These are phyloP conservation scores for Ananas comosus DNA, from an alignment of 176 grass and related monocot genomes.

Conservation along the genomic window DNA sequence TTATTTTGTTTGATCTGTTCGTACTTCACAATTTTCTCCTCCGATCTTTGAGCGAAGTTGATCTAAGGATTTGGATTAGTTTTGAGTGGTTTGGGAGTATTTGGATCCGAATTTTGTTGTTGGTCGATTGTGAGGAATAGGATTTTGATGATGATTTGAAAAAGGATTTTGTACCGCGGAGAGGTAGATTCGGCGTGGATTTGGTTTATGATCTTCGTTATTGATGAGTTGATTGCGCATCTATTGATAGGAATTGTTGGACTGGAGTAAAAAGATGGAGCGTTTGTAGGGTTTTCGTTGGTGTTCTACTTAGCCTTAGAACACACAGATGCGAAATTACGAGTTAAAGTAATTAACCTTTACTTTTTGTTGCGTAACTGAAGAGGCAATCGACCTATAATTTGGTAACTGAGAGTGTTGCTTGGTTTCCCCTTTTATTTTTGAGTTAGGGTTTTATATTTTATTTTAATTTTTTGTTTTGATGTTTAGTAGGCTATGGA, in stretches of 20 bases:
- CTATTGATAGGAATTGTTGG: neutral
- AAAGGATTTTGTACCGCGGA: neutral
- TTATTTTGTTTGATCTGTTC: neutral
- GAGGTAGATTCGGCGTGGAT: neutral
- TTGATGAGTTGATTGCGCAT: neutral
- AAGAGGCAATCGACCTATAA: neutral
- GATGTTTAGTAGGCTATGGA: neutral
- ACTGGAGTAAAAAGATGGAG: neutral
- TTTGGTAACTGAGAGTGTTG: neutral
- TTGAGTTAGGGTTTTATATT: neutral
- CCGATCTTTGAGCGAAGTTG: neutral
- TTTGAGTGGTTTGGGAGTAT: neutral
- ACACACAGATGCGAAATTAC: neutral
- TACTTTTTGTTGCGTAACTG: neutral
- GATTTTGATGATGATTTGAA: neutral
- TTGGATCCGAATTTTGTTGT: neutral
- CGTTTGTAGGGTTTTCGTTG: neutral
- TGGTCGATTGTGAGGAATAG: neutral
- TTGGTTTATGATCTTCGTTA: neutral
- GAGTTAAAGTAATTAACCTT: neutral
- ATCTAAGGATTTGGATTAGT: neutral
- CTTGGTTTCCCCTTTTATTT: neutral
- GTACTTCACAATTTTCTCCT: neutral
- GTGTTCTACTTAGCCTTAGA: neutral
- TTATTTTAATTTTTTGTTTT: neutral